phyloP scores from a whole-genome alignment of 495 filamentous ascomycete genomes.

The Penicillium salamii region DNA sequence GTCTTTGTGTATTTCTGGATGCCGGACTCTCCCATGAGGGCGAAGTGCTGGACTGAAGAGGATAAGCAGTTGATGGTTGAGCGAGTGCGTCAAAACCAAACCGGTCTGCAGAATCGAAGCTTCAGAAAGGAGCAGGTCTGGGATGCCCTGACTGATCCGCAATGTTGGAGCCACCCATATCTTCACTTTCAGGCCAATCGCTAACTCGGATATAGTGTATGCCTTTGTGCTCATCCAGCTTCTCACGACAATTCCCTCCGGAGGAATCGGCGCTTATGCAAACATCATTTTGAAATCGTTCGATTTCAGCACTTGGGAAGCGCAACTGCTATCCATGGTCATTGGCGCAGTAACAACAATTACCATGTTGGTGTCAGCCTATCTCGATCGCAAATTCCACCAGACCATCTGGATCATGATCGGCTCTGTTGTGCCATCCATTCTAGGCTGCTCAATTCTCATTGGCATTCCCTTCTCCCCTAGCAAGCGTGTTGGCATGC shows the following conservation, averaged over 20 bases:
- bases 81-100: slow-evolving; percentile 45
- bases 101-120: slow-evolving; percentile 48
- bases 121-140: slow-evolving; percentile 45
- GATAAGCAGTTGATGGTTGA: slow-evolving; percentile 46
- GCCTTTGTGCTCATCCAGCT: slow-evolving; percentile 47
- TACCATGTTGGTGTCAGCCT: slow-evolving; percentile 57
- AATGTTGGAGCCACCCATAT: slow-evolving; percentile 1
- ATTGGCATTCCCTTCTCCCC: slow-evolving; percentile 19
- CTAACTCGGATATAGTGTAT: slow-evolving; percentile 33
- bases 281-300: slow-evolving; percentile 54
- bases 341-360: slow-evolving; percentile 66
- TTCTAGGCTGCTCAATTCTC: slow-evolving; percentile 11
- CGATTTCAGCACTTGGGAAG: slow-evolving; percentile 37
- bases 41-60: slow-evolving; percentile 41
- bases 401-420: slow-evolving; percentile 64
- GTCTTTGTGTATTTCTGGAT: slow-evolving; percentile 39
- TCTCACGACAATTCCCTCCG: slow-evolving; percentile 61
- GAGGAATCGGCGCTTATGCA: slow-evolving; percentile 61
- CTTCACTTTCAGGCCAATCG: slow-evolving; percentile 10
- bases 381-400: slow-evolving; percentile 55
- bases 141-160: slow-evolving; percentile 26
- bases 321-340: slow-evolving; percentile 57
- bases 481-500: slow-evolving; percentile 45
- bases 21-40: slow-evolving; percentile 47
- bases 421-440: slow-evolving; percentile 58